phyloP scores from a whole-genome alignment of 768 basidiomycete genomes.

The Pholiota microspora region DNA sequence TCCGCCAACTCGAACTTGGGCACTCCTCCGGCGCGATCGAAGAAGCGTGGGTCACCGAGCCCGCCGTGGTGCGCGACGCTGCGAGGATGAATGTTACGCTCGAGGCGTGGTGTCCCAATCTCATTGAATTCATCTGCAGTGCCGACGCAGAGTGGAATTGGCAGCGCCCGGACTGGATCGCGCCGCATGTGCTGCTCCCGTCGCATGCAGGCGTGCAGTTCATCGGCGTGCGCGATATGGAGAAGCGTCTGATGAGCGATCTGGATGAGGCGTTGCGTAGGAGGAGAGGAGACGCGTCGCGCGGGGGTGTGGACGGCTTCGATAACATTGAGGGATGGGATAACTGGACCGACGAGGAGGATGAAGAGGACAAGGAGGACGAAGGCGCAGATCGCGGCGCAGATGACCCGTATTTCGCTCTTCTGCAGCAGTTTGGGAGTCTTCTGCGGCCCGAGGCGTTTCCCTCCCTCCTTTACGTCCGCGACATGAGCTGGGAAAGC shows the following conservation, averaged over 20 bases:
- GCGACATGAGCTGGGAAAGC: slow-evolving; percentile 64
- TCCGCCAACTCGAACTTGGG: slow-evolving; percentile 68
- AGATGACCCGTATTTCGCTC: slow-evolving; percentile 58
- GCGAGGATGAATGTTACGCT: slow-evolving; percentile 35
- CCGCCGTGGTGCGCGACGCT: slow-evolving; percentile 25
- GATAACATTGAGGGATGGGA: background rate
- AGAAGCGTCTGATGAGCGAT: slow-evolving; percentile 55
- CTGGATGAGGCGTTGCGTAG: slow-evolving; percentile 26
- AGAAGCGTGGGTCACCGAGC: slow-evolving; percentile 61
- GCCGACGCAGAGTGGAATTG: slow-evolving; percentile 84
- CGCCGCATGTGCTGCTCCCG: slow-evolving; percentile 70
- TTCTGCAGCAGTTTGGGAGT: slow-evolving; percentile 63
- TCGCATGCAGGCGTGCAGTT: slow-evolving; percentile 58
- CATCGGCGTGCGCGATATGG: slow-evolving; percentile 73
- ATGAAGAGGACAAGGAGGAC: background rate
- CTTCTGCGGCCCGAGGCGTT: slow-evolving; percentile 59
- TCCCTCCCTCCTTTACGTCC: slow-evolving; percentile 55
- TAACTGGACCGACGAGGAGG: background rate
- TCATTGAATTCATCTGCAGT: slow-evolving; percentile 68
- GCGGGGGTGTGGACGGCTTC: background rate
- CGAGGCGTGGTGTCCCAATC: slow-evolving; percentile 68
- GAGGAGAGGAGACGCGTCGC: slow-evolving; percentile 3
- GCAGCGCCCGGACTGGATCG: slow-evolving; percentile 78
- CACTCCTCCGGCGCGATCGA: slow-evolving; percentile 67
- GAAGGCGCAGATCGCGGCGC: background rate